Percentiles rank a stretch among this genome's conserved stretches.
These are phyloP conservation scores for Eragrostis nindensis DNA, from an alignment of 176 grass and related monocot genomes.

Conservation along the genomic window DNA sequence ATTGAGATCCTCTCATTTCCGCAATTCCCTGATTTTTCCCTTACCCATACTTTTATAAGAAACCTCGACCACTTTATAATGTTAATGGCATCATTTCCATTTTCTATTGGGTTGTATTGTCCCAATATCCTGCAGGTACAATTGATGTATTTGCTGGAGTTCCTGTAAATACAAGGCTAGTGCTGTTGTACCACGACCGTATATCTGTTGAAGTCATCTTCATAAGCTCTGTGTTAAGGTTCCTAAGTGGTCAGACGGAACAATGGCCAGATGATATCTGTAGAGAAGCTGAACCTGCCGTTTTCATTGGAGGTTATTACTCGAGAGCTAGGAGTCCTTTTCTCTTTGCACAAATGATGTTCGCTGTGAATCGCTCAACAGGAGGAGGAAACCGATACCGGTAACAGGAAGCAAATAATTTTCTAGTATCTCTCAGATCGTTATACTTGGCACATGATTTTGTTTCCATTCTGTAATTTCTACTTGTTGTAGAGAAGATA, in stretches of 20 bases:
- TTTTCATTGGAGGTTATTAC: neutral
- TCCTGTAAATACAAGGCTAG: constrained; percentile 41
- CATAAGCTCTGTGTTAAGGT: neutral
- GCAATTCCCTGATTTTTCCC: neutral
- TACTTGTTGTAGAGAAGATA: constrained; percentile 21
- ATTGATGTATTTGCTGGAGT: constrained; percentile 22
- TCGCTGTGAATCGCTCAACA: neutral
- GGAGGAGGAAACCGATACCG: neutral
- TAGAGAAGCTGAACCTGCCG: constrained; percentile 3
- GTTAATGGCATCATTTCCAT: neutral
- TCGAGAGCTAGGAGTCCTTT: neutral
- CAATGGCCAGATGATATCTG: neutral
- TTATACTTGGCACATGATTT: constrained; percentile 13
- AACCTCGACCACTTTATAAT: neutral
- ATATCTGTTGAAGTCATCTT: neutral
- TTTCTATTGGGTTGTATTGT: neutral
- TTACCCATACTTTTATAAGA: neutral
- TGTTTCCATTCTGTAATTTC: neutral
- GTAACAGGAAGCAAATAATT: neutral
- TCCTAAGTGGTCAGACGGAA: neutral
- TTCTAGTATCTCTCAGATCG: too few relatives aligned
- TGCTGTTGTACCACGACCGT: neutral
- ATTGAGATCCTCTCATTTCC: neutral
- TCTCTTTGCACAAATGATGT: neutral
- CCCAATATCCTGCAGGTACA: constrained; percentile 29